Evolutionary conservation across 805 yeast genomes (phyloP).

Genomic region (Spathaspora passalidarum): DNA sequence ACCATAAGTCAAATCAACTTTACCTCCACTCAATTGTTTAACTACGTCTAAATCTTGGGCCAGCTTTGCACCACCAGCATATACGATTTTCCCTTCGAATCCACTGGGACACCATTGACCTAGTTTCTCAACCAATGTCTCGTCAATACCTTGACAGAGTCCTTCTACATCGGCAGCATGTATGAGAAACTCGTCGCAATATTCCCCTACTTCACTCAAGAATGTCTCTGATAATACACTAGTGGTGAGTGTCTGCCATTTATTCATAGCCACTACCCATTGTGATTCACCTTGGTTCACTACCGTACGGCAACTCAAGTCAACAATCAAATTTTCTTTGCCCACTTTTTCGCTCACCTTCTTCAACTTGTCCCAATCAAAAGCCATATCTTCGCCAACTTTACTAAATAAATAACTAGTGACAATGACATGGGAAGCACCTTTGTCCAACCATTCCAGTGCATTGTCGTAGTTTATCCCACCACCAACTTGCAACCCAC

Average conservation of each 20-base stretch:
- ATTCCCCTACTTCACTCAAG: constrained; percentile 51
- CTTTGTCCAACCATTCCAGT: constrained; percentile 60
- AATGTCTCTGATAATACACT: constrained; percentile 53
- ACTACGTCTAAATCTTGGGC: constrained; percentile 69
- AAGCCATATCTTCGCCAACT: constrained; percentile 42
- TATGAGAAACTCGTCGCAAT: constrained; percentile 83
- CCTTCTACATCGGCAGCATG: constrained; percentile 99
- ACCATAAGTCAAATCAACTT: constrained; percentile 90
- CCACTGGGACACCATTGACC: constrained; percentile 71
- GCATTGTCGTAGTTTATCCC: constrained; percentile 82
- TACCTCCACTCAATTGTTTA: constrained; percentile 64
- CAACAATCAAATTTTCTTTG: constrained; percentile 68
- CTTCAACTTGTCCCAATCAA: constrained; percentile 50
- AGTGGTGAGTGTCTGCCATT: constrained; percentile 90
- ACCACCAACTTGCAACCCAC: constrained; percentile 82
- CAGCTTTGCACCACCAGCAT: constrained; percentile 95
- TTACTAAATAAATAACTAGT: constrained; percentile 88
- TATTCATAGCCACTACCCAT: constrained; percentile 97
- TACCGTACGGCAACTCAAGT: constrained; percentile 72
- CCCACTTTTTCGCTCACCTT: constrained; percentile 58
- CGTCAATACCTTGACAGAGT: constrained; percentile 88
- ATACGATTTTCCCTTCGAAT: constrained; percentile 68
- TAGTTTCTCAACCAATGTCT: constrained; percentile 63
- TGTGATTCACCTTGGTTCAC: constrained; percentile 20
- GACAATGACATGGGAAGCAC: constrained; percentile 86